Base-by-base conservation (phyloP, 257 asterid species). In the Solanum verrucosum region DNA sequence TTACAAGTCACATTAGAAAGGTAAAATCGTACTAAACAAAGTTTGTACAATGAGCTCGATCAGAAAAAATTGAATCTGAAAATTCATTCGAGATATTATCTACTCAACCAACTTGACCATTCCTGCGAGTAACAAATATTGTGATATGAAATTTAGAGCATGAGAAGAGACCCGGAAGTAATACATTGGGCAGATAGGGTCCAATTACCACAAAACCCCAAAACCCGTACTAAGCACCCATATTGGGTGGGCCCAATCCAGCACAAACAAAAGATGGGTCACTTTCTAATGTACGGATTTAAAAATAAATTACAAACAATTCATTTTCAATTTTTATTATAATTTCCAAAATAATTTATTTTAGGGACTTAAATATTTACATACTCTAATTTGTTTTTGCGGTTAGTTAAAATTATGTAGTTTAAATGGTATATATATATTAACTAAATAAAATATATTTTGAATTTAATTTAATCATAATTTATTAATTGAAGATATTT, bases 41-140 rank as follows among this genome's bases (percentile, higher is more conserved):
- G 1, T 2, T 11, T 0, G 33, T 65, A 0, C 18, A 2, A 65
- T 0, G 0, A 65, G 0, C 25, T 21, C 4, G 1, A 60, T 21
- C 10, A 21, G 1, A 2, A 25, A 65, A 65, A 65, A 2, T 4
- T 27, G 5, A 7, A 68, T 49, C 23, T 15, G 1, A 14, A 14
- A 27, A 1, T 0, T 1, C 7, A 25, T 67, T 12, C 8, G 2
- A 5, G 15, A 67, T 27, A 12, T 67, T 14, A 67, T 1, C 2
- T 25, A 9, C 2, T 67, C 20, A 67, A 67, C 0, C 73, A 67
- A 67, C 5, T 65, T 18, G 7, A 23, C 2, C 15, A 23, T 20
- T 12, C 2, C 0, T 0, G 12, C 11, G 25, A 21, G 15, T 63
- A 23, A 9, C 13, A 23, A 25, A 68, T 27, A 68, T 5, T 15